Conservation (phyloP, 352 stramenopile species). For the Phytophthora palmivora region DNA sequence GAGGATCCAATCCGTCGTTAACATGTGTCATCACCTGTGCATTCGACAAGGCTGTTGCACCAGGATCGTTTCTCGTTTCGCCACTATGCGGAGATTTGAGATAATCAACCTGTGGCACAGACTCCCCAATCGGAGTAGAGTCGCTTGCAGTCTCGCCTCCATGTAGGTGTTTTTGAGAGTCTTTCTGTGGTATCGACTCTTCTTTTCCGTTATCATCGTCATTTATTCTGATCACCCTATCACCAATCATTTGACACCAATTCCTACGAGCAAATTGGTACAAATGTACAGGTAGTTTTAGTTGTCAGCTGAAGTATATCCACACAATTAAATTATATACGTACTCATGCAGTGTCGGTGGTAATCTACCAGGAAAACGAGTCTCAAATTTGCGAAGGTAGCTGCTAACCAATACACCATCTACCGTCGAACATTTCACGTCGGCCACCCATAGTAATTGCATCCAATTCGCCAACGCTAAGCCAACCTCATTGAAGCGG, state of each 20-base stretch:
- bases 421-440: conserved; percentile 6
- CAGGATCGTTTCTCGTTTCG: not conserved
- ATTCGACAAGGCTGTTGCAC: not conserved
- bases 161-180: too few relatives aligned
- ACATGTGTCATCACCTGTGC: not conserved
- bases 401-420: conserved; percentile 3
- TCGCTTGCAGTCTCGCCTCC: too few relatives aligned
- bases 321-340: not conserved
- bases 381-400: conserved; percentile 9
- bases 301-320: not conserved
- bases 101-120: too few relatives aligned
- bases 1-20: not conserved
- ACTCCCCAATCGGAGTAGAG: too few relatives aligned
- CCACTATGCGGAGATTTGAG: too few relatives aligned
- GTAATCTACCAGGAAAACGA: conserved; percentile 4
- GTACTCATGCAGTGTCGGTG: not conserved
- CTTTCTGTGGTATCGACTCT: not conserved
- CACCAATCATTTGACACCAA: not conserved
- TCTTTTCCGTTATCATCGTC: not conserved
- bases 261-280: not conserved
- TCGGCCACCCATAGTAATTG: conserved; percentile 1
- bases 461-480: conserved; percentile 4
- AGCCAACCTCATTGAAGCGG: not conserved
- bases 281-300: not conserved
- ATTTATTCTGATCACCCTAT: not conserved